Evolutionary conservation across 2,329 filamentous ascomycete genomes (phyloP), one percentile per base, ranked within the genome.

Genomic region (Verticillium isaacii): DNA sequence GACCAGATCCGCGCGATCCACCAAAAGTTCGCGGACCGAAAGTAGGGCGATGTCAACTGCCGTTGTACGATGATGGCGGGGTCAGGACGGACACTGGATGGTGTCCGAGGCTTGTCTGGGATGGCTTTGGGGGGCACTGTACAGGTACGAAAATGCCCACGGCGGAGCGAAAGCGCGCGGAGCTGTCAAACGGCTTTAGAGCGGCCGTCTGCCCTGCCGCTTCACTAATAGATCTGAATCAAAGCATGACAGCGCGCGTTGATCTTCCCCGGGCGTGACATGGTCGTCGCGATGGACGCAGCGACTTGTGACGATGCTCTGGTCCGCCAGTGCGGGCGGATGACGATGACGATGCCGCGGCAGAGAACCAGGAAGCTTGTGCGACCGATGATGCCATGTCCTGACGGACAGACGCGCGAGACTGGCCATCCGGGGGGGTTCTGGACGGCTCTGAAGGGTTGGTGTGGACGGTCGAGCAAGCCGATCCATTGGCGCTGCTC

Each of bases 1-100:
- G 92, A 96, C 73, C 92, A 96, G 77, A 92, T 96, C 65, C 83
- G 89, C 15, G 80, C 81, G 3, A 85, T 86, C 50, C 82, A 85
- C 64, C 80, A 85, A 66, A 83, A 80, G 66, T 85, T 85, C 72
- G 74, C 64, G n/a, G 64, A 66, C 32, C 63, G 63, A 59, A 56
- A 41, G 55, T 60, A 34, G 32, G 14, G 15, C n/a, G n/a, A 45
- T 5, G 17, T 19, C 19, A 15, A 15, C 37, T 29, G 37, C 37
- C 37, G 37, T 45, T 45, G n/a, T 19, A 45, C 39, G 39, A 45
- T 17, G n/a, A 37, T 17, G 39, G 6, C 8, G 17, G 9, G 39
- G 37, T 39, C 36, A 11, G 8, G 29, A 29, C 29, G 29, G 29
- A 6, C 29, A 29, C 29, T 5, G 29, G 39, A 19, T 45, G 7